These are phyloP conservation scores for Boechera divaricarpa DNA, from an alignment of 345 rosid species.

Conservation along the genomic window DNA sequence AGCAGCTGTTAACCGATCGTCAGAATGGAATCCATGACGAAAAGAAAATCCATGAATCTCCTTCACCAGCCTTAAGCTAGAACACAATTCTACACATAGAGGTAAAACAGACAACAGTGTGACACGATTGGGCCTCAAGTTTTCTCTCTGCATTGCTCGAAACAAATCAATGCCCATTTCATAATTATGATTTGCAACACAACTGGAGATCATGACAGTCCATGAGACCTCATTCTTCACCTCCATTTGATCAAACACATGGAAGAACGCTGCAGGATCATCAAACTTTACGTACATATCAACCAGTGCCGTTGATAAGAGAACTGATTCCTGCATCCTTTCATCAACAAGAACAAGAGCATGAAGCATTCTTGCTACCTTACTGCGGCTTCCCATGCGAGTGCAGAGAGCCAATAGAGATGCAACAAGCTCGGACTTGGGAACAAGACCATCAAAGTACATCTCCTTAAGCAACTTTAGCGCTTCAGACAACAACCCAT, in stretches of 20 bases:
- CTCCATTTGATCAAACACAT: conserved; percentile 50
- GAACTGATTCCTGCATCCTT: conserved; percentile 45
- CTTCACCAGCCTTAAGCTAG: conserved; percentile 44
- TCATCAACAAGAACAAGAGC: conserved; percentile 52
- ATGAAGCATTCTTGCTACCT: conserved; percentile 54
- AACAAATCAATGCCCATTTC: conserved; percentile 48
- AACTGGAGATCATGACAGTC: conserved; percentile 65
- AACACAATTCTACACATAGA: conserved; percentile 46
- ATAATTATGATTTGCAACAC: conserved; percentile 44
- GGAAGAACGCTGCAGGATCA: conserved; percentile 44
- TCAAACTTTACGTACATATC: conserved; percentile 56
- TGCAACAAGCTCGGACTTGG: conserved; percentile 60
- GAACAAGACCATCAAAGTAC: conserved; percentile 50
- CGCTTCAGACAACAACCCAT: conserved; percentile 47
- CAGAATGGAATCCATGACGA: conserved; percentile 48
- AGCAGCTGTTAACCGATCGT: conserved; percentile 49
- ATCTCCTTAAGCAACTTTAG: conserved; percentile 46
- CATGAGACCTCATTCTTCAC: conserved; percentile 59
- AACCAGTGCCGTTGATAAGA: conserved; percentile 55
- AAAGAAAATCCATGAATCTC: conserved; percentile 63
- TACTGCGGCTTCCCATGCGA: conserved; percentile 30
- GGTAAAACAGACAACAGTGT: conserved; percentile 50
- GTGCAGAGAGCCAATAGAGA: conserved; percentile 49
- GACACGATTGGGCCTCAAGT: conserved; percentile 56
- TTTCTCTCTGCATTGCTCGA: conserved; percentile 55